phyloP scores from a whole-genome alignment of 164 flowering plant genomes.

The Berberis vulgaris region DNA sequence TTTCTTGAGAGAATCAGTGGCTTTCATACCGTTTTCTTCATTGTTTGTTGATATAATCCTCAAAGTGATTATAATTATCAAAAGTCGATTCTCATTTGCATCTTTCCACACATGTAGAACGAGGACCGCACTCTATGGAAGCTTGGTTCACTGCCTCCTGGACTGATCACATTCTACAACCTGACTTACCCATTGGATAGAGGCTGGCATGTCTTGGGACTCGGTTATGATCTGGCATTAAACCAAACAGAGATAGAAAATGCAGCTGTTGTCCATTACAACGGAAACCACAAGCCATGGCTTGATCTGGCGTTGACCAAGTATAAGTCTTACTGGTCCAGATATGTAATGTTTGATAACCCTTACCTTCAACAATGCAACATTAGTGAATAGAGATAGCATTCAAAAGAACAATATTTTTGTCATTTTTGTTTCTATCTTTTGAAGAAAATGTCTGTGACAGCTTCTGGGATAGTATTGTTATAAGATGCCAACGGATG shows the following conservation, averaged over 20 bases:
- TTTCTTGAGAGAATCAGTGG: too few relatives aligned
- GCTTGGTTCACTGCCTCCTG: not conserved
- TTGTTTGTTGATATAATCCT: too few relatives aligned
- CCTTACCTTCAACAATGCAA: constrained; percentile 66
- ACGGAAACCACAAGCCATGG: constrained; percentile 73
- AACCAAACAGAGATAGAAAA: not conserved
- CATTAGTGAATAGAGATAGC: constrained; percentile 11
- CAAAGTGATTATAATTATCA: too few relatives aligned
- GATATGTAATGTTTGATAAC: constrained; percentile 61
- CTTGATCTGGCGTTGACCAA: constrained; percentile 76
- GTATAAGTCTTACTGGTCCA: constrained; percentile 85
- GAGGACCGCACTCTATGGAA: constrained; percentile 3
- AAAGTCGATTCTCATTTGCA: not conserved
- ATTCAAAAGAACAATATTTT: not conserved
- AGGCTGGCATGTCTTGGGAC: not conserved
- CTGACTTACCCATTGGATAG: not conserved
- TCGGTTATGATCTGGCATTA: not conserved
- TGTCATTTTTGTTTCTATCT: not conserved
- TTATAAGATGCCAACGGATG: too few relatives aligned
- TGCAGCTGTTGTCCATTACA: constrained; percentile 1
- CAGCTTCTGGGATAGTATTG: too few relatives aligned
- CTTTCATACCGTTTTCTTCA: too few relatives aligned
- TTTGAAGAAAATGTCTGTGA: not conserved
- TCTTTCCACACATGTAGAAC: not conserved
- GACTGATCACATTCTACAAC: not conserved